These are phyloP conservation scores for Brettanomyces bruxellensis DNA, from an alignment of 805 yeast genomes.

Conservation along the genomic window DNA sequence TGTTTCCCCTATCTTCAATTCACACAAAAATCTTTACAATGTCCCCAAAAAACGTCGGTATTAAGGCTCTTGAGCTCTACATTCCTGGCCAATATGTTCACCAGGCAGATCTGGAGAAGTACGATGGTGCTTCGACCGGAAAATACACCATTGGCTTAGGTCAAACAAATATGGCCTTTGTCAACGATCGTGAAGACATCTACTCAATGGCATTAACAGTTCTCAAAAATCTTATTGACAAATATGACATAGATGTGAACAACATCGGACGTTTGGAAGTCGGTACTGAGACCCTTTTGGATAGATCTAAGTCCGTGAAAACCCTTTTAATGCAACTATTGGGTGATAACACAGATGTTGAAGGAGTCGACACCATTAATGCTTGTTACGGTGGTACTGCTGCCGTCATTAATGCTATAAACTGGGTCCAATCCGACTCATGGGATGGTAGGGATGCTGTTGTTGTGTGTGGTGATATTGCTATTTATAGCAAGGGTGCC, in stretches of 20 bases:
- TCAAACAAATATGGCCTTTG: conserved; percentile 96
- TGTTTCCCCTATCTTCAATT: background rate
- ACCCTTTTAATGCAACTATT: conserved; percentile 92
- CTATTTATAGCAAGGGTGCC: conserved; percentile 92
- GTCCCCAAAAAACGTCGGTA: conserved; percentile 75
- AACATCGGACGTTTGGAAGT: conserved; percentile 92
- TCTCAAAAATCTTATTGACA: conserved; percentile 61
- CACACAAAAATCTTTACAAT: conserved; percentile 1
- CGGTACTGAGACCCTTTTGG: conserved; percentile 95
- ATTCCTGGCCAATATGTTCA: conserved; percentile 77
- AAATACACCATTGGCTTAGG: conserved; percentile 98
- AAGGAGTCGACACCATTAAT: conserved; percentile 92
- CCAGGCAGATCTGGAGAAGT: conserved; percentile 80
- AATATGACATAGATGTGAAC: conserved; percentile 74
- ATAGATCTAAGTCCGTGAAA: conserved; percentile 94
- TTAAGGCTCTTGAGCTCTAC: conserved; percentile 91
- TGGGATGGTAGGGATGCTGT: conserved; percentile 99
- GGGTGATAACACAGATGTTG: conserved; percentile 81
- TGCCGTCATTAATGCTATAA: conserved; percentile 86
- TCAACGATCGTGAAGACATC: conserved; percentile 94
- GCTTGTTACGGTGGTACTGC: conserved; percentile 99
- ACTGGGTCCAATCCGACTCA: conserved; percentile 91
- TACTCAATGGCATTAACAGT: conserved; percentile 93
- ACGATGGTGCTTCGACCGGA: conserved; percentile 83
- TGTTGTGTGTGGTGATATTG: conserved; percentile 96